Conservation (phyloP, 257 asterid species). For the Scutellaria barbata region DNA sequence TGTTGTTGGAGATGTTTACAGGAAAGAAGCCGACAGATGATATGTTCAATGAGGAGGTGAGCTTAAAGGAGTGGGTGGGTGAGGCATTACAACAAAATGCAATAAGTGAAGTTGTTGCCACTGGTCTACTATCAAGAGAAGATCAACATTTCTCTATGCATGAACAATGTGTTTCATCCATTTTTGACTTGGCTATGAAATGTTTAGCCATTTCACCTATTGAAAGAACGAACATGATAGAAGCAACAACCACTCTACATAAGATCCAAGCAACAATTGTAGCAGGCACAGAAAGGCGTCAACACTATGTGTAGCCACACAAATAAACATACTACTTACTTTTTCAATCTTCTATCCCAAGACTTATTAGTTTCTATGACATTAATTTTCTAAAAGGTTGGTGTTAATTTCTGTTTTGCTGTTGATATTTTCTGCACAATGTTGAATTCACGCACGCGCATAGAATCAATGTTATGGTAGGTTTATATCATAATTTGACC, state of each 20-base stretch:
- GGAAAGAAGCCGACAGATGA: too few relatives aligned
- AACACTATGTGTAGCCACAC: background rate
- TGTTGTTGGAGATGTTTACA: too few relatives aligned
- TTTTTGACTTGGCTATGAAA: conserved; percentile 42
- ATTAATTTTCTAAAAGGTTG: background rate
- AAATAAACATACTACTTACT: background rate
- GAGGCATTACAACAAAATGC: conserved; percentile 32
- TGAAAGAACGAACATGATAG: conserved; percentile 35
- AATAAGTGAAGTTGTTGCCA: conserved; percentile 15
- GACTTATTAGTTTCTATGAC: background rate
- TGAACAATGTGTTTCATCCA: conserved; percentile 30
- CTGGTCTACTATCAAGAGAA: conserved; percentile 23
- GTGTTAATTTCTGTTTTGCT: background rate
- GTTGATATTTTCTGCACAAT: too few relatives aligned
- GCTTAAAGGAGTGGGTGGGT: conserved; percentile 24
- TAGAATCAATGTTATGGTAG: too few relatives aligned
- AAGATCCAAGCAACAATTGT: conserved; percentile 32
- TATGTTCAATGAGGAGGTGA: too few relatives aligned
- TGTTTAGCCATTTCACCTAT: conserved; percentile 27
- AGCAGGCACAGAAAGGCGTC: background rate
- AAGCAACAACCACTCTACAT: conserved; percentile 15
- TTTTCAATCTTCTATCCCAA: background rate
- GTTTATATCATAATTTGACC: too few relatives aligned
- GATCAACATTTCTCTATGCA: conserved; percentile 12
- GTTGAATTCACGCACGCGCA: too few relatives aligned